phyloP scores from a whole-genome alignment of 176 grass and related monocot genomes.

The Oryza longistaminata region DNA sequence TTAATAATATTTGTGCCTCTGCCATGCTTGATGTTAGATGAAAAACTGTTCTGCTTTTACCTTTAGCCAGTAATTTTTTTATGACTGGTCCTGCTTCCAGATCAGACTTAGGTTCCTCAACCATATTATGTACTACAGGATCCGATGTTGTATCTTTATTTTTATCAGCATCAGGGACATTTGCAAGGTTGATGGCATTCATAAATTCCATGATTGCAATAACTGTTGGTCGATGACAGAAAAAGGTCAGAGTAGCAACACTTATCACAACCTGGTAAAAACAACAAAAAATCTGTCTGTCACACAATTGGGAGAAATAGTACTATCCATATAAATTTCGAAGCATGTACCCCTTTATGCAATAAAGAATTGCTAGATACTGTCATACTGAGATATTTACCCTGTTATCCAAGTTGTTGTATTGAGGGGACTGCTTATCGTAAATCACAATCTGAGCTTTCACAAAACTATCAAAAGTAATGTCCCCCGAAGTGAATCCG shows the following conservation, averaged over 20 bases:
- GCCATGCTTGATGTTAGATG: constrained; percentile 96
- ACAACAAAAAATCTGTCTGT: constrained; percentile 30
- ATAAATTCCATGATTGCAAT: constrained; percentile 86
- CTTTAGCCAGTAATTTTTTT: constrained; percentile 75
- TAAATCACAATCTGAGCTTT: constrained; percentile 95
- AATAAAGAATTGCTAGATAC: background rate
- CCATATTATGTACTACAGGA: constrained; percentile 40
- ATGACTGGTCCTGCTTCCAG: constrained; percentile 51
- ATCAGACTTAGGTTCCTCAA: constrained; percentile 53
- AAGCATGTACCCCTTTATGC: background rate
- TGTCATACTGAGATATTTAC: constrained; percentile 50
- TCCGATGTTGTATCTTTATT: constrained; percentile 35
- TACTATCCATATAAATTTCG: constrained; percentile 11
- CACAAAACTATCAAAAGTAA: constrained; percentile 82
- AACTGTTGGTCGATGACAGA: constrained; percentile 94
- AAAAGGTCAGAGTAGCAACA: constrained; percentile 87
- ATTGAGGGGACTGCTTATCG: constrained; percentile 80
- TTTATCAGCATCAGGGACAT: constrained; percentile 46
- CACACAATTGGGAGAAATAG: constrained; percentile 21
- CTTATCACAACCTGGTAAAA: constrained; percentile 82
- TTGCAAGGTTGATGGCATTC: constrained; percentile 82
- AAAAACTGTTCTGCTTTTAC: constrained; percentile 93
- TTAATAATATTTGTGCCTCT: constrained; percentile 88
- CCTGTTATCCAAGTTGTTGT: constrained; percentile 87
- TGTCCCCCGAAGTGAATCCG: constrained; percentile 46